Conservation (phyloP, 176 grass and related monocot genomes). For the Avena sativa region DNA sequence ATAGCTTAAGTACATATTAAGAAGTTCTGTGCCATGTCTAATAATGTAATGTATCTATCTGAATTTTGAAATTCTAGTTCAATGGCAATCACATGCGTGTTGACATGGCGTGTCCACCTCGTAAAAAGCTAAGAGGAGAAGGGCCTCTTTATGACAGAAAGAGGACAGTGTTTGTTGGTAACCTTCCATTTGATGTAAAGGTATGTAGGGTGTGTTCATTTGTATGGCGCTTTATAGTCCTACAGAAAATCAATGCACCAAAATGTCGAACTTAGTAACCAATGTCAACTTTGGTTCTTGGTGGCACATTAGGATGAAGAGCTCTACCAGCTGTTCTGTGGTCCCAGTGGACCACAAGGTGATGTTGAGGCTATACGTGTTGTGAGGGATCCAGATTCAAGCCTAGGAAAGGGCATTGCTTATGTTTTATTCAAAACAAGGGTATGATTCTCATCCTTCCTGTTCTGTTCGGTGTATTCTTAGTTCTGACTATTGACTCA, state of each 20-base stretch:
- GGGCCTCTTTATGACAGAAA: constrained; percentile 92
- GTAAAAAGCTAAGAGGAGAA: constrained; percentile 83
- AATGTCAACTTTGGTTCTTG: constrained; percentile 31
- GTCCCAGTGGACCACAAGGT: constrained; percentile 60
- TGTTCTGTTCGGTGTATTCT: constrained; percentile 20
- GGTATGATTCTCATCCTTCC: constrained; percentile 55
- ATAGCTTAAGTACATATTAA: not conserved
- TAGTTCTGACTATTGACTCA: not conserved
- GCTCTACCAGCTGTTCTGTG: constrained; percentile 81
- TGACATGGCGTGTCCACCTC: constrained; percentile 88
- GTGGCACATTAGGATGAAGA: constrained; percentile 85
- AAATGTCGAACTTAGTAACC: constrained; percentile 12
- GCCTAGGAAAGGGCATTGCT: constrained; percentile 90
- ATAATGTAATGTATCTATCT: constrained; percentile 23
- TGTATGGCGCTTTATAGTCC: constrained; percentile 13
- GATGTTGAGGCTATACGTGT: constrained; percentile 87
- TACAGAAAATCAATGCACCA: not conserved
- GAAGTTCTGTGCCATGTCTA: not conserved
- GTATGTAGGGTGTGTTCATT: constrained; percentile 43
- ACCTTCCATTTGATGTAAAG: constrained; percentile 96
- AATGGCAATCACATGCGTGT: constrained; percentile 92
- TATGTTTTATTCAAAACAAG: constrained; percentile 97
- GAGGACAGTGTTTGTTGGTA: constrained; percentile 90
- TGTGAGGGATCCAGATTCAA: constrained; percentile 77
- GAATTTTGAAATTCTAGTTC: constrained; percentile 57